Percentiles rank a stretch among this genome's conserved stretches.
Evolutionary conservation across 768 basidiomycete genomes (phyloP).

Genomic region (Agaricus sinodeliciosus): DNA sequence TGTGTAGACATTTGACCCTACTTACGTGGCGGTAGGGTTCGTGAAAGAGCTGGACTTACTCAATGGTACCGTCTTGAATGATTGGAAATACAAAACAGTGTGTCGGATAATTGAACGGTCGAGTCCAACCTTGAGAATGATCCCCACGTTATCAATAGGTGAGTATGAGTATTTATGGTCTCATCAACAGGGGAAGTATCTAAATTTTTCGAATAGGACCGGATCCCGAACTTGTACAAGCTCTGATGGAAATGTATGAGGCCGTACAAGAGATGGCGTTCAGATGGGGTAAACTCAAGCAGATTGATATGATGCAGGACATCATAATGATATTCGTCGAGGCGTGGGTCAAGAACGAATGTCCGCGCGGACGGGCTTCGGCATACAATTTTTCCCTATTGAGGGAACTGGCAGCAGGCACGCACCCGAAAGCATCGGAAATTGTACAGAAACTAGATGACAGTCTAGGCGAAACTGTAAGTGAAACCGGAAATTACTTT

Average conservation of each 20-base stretch:
- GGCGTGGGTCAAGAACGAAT: constrained; percentile 24
- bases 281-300: constrained; percentile 2
- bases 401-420: constrained; percentile 30
- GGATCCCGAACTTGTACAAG: constrained; percentile 47
- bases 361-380: constrained; percentile 15
- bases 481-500: not conserved
- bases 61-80: not conserved
- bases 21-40: not conserved
- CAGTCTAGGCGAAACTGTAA: constrained; percentile 18
- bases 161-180: not conserved
- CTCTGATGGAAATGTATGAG: constrained; percentile 46
- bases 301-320: constrained; percentile 24
- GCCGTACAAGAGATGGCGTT: constrained; percentile 46
- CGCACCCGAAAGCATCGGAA: constrained; percentile 22
- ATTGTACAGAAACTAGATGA: constrained; percentile 8
- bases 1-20: not conserved
- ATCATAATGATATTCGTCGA: constrained; percentile 34
- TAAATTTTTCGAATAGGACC: constrained; percentile 24
- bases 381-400: constrained; percentile 47
- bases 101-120: not conserved
- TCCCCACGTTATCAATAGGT: constrained; percentile 2
- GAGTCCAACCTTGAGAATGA: not conserved
- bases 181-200: not conserved
- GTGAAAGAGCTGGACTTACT: not conserved
- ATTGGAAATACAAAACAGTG: constrained; percentile 3